A percentile compares a stretch with the other conserved stretches of the same genome.
phyloP scores from a whole-genome alignment of 2,329 filamentous ascomycete genomes.

The Aspergillus fructus region DNA sequence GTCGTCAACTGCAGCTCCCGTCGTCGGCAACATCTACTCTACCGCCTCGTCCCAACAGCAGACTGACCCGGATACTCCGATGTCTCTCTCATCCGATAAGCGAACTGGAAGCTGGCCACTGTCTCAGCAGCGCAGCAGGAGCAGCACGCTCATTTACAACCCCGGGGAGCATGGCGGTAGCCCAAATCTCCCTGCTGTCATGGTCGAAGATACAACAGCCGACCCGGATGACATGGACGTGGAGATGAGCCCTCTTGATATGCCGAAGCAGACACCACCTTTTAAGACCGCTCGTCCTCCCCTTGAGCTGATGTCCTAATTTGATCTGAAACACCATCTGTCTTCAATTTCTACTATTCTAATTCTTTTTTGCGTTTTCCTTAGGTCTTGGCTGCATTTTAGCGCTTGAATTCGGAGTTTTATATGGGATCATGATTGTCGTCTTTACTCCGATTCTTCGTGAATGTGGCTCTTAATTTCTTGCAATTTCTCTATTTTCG shows the following conservation, averaged over 20 bases:
- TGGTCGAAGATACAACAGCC: slow-evolving; percentile 60
- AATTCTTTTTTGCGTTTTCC: background rate
- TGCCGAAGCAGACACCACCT: slow-evolving; percentile 44
- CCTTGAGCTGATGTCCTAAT: slow-evolving; percentile 55
- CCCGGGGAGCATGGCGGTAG: slow-evolving; percentile 62
- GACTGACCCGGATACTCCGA: slow-evolving; percentile 33
- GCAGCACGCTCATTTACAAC: slow-evolving; percentile 62
- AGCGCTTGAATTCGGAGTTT: slow-evolving; percentile 1
- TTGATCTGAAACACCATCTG: slow-evolving; percentile 37
- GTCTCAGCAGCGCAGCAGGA: slow-evolving; percentile 45
- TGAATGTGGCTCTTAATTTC: background rate
- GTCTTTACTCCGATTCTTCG: too few relatives aligned
- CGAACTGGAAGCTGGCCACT: slow-evolving; percentile 33
- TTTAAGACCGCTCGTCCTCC: slow-evolving; percentile 55
- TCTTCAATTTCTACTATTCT: background rate
- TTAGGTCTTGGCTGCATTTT: slow-evolving; percentile 7
- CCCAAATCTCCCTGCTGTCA: slow-evolving; percentile 60
- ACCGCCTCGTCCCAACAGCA: background rate
- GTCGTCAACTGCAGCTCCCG: background rate
- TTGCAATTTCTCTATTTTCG: background rate
- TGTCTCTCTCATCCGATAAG: slow-evolving; percentile 35
- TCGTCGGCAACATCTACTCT: background rate
- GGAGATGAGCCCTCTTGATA: slow-evolving; percentile 44
- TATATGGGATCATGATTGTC: slow-evolving; percentile 1
- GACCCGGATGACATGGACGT: slow-evolving; percentile 48